Conservation (phyloP, 1,139 yeast species). For the Geotrichum histeridarum region DNA sequence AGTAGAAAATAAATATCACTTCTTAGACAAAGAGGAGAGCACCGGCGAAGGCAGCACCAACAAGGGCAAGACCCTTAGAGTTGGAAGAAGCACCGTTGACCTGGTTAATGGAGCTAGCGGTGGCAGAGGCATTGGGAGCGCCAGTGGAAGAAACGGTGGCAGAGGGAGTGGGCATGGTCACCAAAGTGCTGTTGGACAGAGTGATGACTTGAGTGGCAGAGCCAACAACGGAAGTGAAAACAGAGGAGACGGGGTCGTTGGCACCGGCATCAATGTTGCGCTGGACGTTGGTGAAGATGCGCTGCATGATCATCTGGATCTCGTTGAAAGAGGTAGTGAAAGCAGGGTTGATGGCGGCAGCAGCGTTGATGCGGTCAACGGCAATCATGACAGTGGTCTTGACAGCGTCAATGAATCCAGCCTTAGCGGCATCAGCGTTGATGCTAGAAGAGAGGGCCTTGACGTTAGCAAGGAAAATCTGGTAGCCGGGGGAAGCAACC, state of each 20-base stretch:
- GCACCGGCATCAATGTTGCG: constrained; percentile 20
- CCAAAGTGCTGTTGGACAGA: not conserved
- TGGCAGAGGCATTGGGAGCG: constrained; percentile 30
- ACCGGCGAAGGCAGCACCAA: not conserved
- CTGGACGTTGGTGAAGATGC: not conserved
- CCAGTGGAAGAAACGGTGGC: not conserved
- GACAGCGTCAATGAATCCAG: constrained; percentile 6
- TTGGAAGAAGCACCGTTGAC: constrained; percentile 6
- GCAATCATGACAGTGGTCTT: not conserved
- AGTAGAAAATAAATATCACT: no score
- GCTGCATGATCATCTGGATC: constrained; percentile 10
- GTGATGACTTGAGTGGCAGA: constrained; percentile 1
- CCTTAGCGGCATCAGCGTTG: not conserved
- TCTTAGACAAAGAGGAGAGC: not conserved
- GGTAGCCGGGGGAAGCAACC: constrained; percentile 8
- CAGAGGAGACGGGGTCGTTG: constrained; percentile 18
- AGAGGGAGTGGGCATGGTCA: constrained; percentile 12
- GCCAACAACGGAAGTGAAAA: constrained; percentile 12
- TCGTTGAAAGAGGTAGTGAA: constrained; percentile 11
- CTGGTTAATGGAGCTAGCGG: constrained; percentile 1
- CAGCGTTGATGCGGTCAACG: no score
- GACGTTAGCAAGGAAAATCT: constrained; percentile 9
- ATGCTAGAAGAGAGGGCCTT: constrained; percentile 5
- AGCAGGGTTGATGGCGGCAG: constrained; percentile 14
- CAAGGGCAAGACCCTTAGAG: constrained; percentile 5